Base-by-base conservation (phyloP, 441 rosid genomes). In the Brassica balearica region DNA sequence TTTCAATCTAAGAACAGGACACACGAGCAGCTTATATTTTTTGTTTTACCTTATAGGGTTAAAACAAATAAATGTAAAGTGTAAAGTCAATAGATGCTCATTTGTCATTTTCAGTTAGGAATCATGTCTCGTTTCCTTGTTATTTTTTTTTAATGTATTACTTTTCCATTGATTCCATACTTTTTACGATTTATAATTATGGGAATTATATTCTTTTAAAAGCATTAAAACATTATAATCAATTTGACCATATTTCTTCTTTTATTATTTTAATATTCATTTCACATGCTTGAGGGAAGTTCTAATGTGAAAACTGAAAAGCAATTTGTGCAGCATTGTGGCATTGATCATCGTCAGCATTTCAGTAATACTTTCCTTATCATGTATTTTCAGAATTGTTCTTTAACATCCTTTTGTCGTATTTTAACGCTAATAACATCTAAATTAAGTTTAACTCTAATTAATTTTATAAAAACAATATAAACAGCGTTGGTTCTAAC, bases 321-420 rank as follows among this genome's bases (percentile, higher is more conserved):
- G 58, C 9, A 60, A 5, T 41, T 27, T 22, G n/a, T 56, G 71
- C 62, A 59, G 19, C 59, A 20, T 61, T 15, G 63, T 77, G 76
- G 65, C 81, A 65, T 65, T 55, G 6, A 2, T 65, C 56, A 64
- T 62, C 76, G 36, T 71, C 81, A 71, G 51, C 64, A 41, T 23
- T 8, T 70, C 14, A 22, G 23, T 62, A 65, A 29, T 48, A 60
- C 29, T 38, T 41, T 56, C 27, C 46, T 9, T 53, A 5, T 53
- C 59, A 2, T 15, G 7, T 15, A 53, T 14, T 53, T 14, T 53
- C 22, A 6, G 7, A 32, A 8, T 62, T 48, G 5, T 14, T 51
- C 20, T 14, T 51, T 51, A n/a, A 48, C 19, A 48, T 48, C 17
- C 56, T n/a, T 0, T 34, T 65, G 23, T 65, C 68, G 68, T 17